Conservation (phyloP, 169 alveolate genomes). For the Theileria sp. region DNA sequence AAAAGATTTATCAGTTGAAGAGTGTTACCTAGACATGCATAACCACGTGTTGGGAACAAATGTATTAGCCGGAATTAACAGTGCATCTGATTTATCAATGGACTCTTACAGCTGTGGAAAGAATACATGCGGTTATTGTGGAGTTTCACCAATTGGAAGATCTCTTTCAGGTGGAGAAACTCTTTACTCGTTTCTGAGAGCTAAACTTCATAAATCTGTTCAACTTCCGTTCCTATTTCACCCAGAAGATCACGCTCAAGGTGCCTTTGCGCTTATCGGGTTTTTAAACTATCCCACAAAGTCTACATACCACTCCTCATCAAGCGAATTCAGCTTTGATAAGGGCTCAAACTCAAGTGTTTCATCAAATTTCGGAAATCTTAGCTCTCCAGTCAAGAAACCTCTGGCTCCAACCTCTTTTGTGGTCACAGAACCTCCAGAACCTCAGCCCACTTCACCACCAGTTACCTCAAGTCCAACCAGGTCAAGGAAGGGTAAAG, state of each 20-base stretch:
- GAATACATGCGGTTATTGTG: slow-evolving; percentile 60
- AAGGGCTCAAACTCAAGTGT: neutral
- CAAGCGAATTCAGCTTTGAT: slow-evolving; percentile 13
- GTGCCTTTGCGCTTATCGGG: slow-evolving; percentile 82
- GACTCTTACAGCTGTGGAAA: slow-evolving; percentile 53
- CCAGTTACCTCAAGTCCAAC: slow-evolving; percentile 6
- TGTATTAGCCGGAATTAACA: neutral
- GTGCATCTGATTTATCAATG: neutral
- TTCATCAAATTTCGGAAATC: neutral
- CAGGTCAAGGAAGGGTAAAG: neutral
- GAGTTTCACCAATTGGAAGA: slow-evolving; percentile 58
- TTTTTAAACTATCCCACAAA: slow-evolving; percentile 78
- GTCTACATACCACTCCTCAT: slow-evolving; percentile 6
- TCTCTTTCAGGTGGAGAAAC: slow-evolving; percentile 44
- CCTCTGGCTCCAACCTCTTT: slow-evolving; percentile 5
- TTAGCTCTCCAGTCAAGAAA: neutral
- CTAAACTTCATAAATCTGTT: slow-evolving; percentile 68
- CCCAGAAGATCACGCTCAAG: slow-evolving; percentile 81
- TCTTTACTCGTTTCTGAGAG: slow-evolving; percentile 64
- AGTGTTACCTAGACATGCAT: slow-evolving; percentile 9
- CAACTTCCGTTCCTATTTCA: slow-evolving; percentile 80
- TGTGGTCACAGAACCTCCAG: slow-evolving; percentile 3
- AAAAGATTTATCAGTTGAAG: slow-evolving; percentile 5
- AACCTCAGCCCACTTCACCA: neutral
- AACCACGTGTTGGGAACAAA: neutral